Evolutionary conservation across 441 rosid genomes (phyloP).

Genomic region (Gossypium laxum): DNA sequence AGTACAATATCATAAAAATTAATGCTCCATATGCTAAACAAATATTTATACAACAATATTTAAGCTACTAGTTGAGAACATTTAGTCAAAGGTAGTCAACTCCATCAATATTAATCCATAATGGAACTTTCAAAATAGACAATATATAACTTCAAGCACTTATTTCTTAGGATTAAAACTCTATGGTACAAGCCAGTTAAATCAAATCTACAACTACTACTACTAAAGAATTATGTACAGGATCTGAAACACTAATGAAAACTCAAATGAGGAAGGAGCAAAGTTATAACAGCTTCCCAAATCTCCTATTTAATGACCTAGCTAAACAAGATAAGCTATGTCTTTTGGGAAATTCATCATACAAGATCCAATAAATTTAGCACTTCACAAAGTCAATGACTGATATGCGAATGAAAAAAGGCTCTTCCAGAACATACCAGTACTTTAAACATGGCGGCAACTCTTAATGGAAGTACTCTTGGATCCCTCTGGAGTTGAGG

Average conservation of each 20-base stretch:
- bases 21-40: background rate
- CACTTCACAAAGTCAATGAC: background rate
- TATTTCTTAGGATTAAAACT: background rate
- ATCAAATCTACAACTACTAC: background rate
- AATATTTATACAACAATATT: background rate
- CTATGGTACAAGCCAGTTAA: background rate
- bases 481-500: conserved; percentile 60
- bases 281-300: background rate
- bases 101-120: background rate
- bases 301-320: background rate
- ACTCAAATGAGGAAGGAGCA: background rate
- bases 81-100: background rate
- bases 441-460: conserved; percentile 74
- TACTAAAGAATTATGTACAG: background rate
- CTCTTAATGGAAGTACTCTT: conserved; percentile 68
- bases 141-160: background rate
- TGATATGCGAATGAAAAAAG: background rate
- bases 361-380: background rate
- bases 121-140: background rate
- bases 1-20: background rate
- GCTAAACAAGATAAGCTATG: background rate
- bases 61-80: background rate
- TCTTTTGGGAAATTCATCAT: background rate
- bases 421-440: conserved; percentile 44
- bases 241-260: background rate